phyloP scores from a whole-genome alignment of 1,139 yeast species.

The Tardiomyces blankii region DNA sequence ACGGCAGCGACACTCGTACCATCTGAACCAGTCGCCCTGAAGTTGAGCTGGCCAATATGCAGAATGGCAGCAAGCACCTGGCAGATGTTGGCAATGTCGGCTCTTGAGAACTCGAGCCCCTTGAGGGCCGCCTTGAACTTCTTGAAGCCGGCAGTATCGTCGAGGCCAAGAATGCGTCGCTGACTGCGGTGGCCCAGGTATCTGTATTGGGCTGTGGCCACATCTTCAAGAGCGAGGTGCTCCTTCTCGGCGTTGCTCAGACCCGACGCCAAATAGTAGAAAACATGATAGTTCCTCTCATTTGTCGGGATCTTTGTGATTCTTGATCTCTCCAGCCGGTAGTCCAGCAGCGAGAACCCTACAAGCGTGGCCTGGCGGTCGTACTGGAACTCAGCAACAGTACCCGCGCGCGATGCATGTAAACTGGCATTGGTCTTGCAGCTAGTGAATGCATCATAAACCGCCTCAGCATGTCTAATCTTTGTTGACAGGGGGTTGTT shows the following conservation, averaged over 20 bases:
- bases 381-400: conserved; percentile 31
- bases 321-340: conserved; percentile 30
- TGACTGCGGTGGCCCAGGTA: conserved; percentile 33
- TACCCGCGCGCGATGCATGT: conserved; percentile 29
- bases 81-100: conserved; percentile 33
- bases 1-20: conserved; percentile 28
- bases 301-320: conserved; percentile 31
- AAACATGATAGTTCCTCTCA: conserved; percentile 32
- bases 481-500: conserved; percentile 28
- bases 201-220: conserved; percentile 22
- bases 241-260: conserved; percentile 28
- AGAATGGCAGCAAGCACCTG: conserved; percentile 34
- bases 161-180: conserved; percentile 25
- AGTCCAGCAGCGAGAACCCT: conserved; percentile 30
- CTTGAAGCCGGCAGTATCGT: conserved; percentile 27
- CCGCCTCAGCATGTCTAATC: conserved; percentile 25
- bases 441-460: conserved; percentile 30
- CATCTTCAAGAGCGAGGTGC: conserved; percentile 25
- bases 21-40: conserved; percentile 23
- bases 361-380: conserved; percentile 27
- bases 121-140: conserved; percentile 27
- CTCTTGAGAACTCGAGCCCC: conserved; percentile 27
- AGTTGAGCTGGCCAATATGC: conserved; percentile 31
- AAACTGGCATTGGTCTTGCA: conserved; percentile 27
- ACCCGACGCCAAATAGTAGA: conserved; percentile 31